Percentiles rank a stretch among this genome's conserved stretches.
Evolutionary conservation across 495 filamentous ascomycete genomes (phyloP).

Genomic region (Apiosordaria backusii): DNA sequence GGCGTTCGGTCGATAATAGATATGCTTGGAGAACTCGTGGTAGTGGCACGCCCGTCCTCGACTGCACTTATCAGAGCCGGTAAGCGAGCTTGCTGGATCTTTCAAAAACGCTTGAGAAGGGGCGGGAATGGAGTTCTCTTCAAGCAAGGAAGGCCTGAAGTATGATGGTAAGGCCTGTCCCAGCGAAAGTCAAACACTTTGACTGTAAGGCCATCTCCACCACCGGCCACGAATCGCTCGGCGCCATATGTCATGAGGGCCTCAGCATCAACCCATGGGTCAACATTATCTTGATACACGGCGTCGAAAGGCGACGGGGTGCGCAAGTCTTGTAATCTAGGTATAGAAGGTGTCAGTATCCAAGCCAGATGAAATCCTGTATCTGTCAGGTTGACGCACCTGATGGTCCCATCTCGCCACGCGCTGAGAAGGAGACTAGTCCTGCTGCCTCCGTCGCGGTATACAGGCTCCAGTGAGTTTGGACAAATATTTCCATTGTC

Average conservation of each 20-base stretch:
- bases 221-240: slow-evolving; percentile 42
- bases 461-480: slow-evolving; percentile 39
- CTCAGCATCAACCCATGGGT: slow-evolving; percentile 38
- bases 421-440: slow-evolving; percentile 42
- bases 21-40: slow-evolving; percentile 38
- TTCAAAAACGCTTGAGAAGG: slow-evolving; percentile 34
- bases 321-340: slow-evolving; percentile 45
- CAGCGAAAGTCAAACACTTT: slow-evolving; percentile 51
- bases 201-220: slow-evolving; percentile 33
- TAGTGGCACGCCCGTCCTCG: slow-evolving; percentile 37
- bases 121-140: slow-evolving; percentile 32
- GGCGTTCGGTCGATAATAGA: slow-evolving; percentile 45
- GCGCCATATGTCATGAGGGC: slow-evolving; percentile 40
- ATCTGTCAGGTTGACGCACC: slow-evolving; percentile 13
- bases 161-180: slow-evolving; percentile 43
- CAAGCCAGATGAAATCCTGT: neutral
- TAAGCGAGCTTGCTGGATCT: slow-evolving; percentile 5
- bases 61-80: slow-evolving; percentile 26
- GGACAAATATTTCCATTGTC: slow-evolving; percentile 26
- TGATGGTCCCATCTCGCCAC: slow-evolving; percentile 46
- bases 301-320: slow-evolving; percentile 35
- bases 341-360: neutral
- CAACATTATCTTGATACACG: slow-evolving; percentile 45
- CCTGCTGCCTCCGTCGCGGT: slow-evolving; percentile 25
- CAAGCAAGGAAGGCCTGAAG: slow-evolving; percentile 38